Conservation (phyloP, 345 rosid species). For the Rhodamnia argentea region DNA sequence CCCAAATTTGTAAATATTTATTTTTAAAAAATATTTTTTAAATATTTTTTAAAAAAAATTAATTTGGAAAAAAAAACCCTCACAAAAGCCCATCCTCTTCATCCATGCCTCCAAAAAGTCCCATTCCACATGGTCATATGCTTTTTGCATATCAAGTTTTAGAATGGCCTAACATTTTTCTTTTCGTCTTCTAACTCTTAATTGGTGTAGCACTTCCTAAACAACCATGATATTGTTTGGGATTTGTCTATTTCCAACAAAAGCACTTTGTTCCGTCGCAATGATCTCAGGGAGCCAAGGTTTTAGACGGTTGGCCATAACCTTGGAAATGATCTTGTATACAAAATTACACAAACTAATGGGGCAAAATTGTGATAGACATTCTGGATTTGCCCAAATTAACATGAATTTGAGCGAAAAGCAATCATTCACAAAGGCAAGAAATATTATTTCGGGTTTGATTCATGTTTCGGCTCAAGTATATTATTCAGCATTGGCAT, state of each 20-base stretch:
- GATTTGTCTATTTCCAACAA: background rate
- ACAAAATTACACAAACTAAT: background rate
- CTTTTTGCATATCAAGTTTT: background rate
- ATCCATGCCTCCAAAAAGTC: background rate
- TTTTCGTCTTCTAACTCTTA: background rate
- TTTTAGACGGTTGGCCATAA: background rate
- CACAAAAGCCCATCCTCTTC: background rate
- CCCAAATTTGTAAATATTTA: no score
- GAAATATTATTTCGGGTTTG: no score
- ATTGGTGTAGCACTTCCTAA: accelerated
- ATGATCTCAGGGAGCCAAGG: background rate
- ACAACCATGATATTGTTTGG: accelerated
- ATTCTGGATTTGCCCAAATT: background rate
- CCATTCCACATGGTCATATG: background rate
- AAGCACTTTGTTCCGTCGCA: background rate
- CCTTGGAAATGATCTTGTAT: background rate
- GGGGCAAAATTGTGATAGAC: background rate
- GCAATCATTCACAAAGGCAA: no score
- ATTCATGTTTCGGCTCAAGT: no score
- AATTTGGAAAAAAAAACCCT: no score
- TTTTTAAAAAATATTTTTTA: no score
- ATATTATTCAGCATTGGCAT: no score
- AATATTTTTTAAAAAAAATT: no score
- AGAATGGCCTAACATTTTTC: background rate
- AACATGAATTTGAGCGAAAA: no score